Evolutionary conservation across 192 early-diverging fungal genomes (phyloP).

Genomic region (Dimargaris xerosporica): DNA sequence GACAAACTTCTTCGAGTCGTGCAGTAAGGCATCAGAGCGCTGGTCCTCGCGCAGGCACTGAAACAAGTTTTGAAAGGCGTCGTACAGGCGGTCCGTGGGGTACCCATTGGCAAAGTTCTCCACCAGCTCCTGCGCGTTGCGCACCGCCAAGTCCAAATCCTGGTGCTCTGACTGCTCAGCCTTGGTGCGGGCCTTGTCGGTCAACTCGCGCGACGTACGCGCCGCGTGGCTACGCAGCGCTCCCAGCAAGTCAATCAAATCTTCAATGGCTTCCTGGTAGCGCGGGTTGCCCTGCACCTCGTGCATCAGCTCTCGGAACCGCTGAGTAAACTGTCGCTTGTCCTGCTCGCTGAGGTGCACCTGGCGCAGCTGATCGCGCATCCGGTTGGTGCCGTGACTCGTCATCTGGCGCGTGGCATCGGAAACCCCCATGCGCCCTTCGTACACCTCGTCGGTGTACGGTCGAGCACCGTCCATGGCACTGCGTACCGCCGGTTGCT

Average conservation of each 20-base stretch:
- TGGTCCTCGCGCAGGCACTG: slow-evolving; percentile 18
- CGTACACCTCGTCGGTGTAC: not conserved
- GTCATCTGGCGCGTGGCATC: no score
- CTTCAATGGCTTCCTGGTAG: not conserved
- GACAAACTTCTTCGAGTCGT: slow-evolving; percentile 21
- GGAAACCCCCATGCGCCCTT: not conserved
- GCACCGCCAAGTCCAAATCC: slow-evolving; percentile 13
- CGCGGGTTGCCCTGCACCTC: no score
- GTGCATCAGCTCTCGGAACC: not conserved
- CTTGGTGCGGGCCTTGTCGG: not conserved
- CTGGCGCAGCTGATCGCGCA: not conserved
- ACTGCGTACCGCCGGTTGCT: not conserved
- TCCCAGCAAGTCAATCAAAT: not conserved
- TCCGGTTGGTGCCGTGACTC: no score
- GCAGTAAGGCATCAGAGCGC: slow-evolving; percentile 20
- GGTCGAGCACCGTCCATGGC: not conserved
- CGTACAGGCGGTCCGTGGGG: slow-evolving; percentile 26
- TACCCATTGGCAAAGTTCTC: slow-evolving; percentile 37
- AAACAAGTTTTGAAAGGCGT: slow-evolving; percentile 20
- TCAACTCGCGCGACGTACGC: no score
- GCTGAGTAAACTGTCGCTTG: not conserved
- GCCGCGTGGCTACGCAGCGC: not conserved
- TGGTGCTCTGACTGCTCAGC: not conserved
- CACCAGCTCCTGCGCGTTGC: slow-evolving; percentile 29
- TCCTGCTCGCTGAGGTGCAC: not conserved